These are phyloP conservation scores for Chytriomyces confervae DNA, from an alignment of 192 early-diverging fungal genomes.

Conservation along the genomic window DNA sequence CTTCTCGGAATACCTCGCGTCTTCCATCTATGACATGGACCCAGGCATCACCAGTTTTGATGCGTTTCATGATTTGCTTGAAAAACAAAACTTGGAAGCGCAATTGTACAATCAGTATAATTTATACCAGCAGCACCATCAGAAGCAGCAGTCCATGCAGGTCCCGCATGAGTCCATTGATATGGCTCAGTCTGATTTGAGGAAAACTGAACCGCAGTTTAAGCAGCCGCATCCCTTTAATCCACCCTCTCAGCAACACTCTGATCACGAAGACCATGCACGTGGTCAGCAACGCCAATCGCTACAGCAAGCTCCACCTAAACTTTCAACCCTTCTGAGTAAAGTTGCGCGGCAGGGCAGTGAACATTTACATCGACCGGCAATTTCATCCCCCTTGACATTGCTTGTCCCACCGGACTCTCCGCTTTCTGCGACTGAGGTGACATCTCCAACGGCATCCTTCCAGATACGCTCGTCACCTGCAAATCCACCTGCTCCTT, in stretches of 20 bases:
- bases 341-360: too few relatives aligned
- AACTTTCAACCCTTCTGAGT: too few relatives aligned
- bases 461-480: too few relatives aligned
- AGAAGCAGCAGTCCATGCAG: slow-evolving; percentile 1
- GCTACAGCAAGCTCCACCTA: too few relatives aligned
- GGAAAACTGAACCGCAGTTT: background rate
- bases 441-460: too few relatives aligned
- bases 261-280: background rate
- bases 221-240: background rate
- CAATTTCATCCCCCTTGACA: too few relatives aligned
- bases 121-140: background rate
- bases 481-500: too few relatives aligned
- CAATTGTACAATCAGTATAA: background rate
- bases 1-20: background rate
- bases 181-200: background rate
- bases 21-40: background rate
- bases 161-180: background rate
- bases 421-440: too few relatives aligned
- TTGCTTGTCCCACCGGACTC: too few relatives aligned
- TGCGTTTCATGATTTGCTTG: background rate
- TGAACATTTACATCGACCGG: too few relatives aligned
- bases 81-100: background rate
- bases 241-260: slow-evolving; percentile 1
- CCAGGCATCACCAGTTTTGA: background rate
- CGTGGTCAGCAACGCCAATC: too few relatives aligned